Conservation (phyloP, 495 filamentous ascomycete species). For the Tetracladium marchalianum region DNA sequence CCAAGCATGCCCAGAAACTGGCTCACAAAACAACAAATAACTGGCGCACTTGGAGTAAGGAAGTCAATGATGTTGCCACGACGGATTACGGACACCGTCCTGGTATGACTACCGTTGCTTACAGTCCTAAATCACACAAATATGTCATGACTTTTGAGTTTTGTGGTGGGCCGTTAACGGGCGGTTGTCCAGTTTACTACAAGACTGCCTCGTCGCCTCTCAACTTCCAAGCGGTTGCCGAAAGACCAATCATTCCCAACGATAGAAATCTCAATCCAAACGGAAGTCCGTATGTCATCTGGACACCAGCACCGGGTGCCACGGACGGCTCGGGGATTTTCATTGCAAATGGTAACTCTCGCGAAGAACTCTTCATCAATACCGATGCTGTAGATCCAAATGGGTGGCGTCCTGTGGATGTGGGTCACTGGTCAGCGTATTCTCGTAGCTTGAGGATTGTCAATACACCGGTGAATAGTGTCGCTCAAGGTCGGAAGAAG, state of each 20-base stretch:
- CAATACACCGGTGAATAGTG: background rate
- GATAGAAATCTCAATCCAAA: constrained; percentile 29
- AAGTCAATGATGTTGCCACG: constrained; percentile 50
- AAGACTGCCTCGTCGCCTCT: constrained; percentile 36
- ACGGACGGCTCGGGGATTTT: constrained; percentile 29
- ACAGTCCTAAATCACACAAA: constrained; percentile 25
- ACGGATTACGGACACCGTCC: constrained; percentile 48
- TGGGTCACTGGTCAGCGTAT: background rate
- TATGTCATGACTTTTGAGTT: constrained; percentile 53
- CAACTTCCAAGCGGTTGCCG: constrained; percentile 26
- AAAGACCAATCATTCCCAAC: background rate
- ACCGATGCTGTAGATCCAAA: background rate
- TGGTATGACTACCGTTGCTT: constrained; percentile 45
- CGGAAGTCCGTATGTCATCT: constrained; percentile 41
- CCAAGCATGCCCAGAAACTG: constrained; percentile 53
- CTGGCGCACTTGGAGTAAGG: constrained; percentile 42
- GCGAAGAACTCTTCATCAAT: constrained; percentile 44
- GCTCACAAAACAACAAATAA: constrained; percentile 48
- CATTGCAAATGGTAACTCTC: constrained; percentile 40
- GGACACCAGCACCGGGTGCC: constrained; percentile 28
- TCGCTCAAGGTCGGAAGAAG: background rate
- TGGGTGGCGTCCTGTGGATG: background rate
- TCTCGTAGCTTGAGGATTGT: background rate
- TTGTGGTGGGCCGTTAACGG: constrained; percentile 33
- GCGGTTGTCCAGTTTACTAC: constrained; percentile 32